phyloP scores from a whole-genome alignment of 805 yeast genomes.

The Candida anglica region DNA sequence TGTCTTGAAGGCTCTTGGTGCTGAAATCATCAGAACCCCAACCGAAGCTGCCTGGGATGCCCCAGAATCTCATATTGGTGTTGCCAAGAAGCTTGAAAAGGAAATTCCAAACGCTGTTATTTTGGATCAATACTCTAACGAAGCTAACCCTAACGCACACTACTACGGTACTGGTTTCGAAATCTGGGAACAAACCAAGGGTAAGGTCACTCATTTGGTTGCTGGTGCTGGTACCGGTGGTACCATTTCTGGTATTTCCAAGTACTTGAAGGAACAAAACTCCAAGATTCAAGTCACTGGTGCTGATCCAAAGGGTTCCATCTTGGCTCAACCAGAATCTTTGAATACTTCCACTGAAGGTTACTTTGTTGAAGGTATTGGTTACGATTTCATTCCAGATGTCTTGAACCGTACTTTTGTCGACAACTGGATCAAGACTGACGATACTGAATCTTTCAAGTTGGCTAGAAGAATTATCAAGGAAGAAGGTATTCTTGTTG shows the following conservation, averaged over 20 bases:
- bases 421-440: constrained; percentile 83
- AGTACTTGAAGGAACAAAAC: constrained; percentile 70
- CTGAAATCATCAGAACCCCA: constrained; percentile 87
- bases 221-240: constrained; percentile 98
- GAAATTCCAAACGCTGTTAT: constrained; percentile 84
- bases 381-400: constrained; percentile 84
- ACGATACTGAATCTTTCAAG: constrained; percentile 73
- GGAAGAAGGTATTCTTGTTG: constrained; percentile 83
- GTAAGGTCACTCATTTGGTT: constrained; percentile 67
- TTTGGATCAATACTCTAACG: constrained; percentile 77
- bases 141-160: constrained; percentile 79
- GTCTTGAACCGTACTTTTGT: constrained; percentile 64
- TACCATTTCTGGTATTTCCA: constrained; percentile 89
- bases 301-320: constrained; percentile 87
- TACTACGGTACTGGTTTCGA: constrained; percentile 81
- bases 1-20: constrained; percentile 84
- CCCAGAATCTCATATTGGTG: constrained; percentile 89
- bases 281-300: constrained; percentile 60
- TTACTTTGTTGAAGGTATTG: constrained; percentile 87
- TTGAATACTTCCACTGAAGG: constrained; percentile 56
- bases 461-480: constrained; percentile 77
- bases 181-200: constrained; percentile 76
- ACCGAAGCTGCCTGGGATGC: constrained; percentile 92
- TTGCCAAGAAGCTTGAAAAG: constrained; percentile 71
- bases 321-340: constrained; percentile 73